phyloP scores from a whole-genome alignment of 1,284 basidiomycete species.

The Cutaneotrichosporon sp. region DNA sequence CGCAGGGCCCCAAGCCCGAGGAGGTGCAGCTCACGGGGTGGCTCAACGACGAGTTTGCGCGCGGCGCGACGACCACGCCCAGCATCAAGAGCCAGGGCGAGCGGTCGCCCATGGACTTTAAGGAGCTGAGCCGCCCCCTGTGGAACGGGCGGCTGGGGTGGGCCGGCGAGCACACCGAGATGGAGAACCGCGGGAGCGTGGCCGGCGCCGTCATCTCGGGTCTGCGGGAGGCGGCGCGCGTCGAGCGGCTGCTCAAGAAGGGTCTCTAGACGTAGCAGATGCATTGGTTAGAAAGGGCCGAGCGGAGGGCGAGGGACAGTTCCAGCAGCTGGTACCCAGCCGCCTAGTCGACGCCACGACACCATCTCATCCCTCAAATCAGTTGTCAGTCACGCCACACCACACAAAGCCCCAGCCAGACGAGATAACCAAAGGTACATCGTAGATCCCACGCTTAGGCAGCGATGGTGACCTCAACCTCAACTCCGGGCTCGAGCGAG shows the following conservation, averaged over 20 bases:
- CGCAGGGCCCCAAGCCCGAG: slow-evolving; percentile 24
- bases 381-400: not conserved
- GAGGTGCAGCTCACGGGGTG: slow-evolving; percentile 52
- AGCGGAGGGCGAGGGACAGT: too few species aligned
- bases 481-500: slow-evolving; percentile 97
- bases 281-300: not conserved
- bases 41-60: slow-evolving; percentile 55
- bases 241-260: slow-evolving; percentile 38
- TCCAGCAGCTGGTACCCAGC: not conserved
- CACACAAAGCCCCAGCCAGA: not conserved
- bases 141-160: slow-evolving; percentile 57
- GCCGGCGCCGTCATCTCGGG: slow-evolving; percentile 56
- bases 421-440: slow-evolving; percentile 2
- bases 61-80: slow-evolving; percentile 59
- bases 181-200: slow-evolving; percentile 57
- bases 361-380: not conserved
- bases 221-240: slow-evolving; percentile 52
- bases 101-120: slow-evolving; percentile 56
- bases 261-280: not conserved
- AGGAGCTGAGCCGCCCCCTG: slow-evolving; percentile 52
- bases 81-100: slow-evolving; percentile 50
- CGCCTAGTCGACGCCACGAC: too few species aligned
- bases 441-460: slow-evolving; percentile 29
- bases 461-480: slow-evolving; percentile 99
- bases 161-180: slow-evolving; percentile 60